Conservation (phyloP, 176 grass and related monocot species). For the Zizania latifolia region DNA sequence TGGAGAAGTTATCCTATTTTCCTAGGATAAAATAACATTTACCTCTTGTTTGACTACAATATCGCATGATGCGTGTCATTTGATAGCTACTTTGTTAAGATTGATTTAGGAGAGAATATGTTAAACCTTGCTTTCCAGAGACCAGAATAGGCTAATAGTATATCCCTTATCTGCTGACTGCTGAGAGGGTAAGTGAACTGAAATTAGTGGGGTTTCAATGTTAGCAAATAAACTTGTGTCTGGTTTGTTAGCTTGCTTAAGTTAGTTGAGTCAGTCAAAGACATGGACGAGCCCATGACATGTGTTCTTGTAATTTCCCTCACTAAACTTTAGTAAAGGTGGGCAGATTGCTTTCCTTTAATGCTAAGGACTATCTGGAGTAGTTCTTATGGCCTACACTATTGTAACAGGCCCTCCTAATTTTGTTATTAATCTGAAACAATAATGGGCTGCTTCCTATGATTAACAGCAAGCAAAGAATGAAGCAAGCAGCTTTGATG, state of each 20-base stretch:
- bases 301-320: background rate
- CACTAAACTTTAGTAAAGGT: background rate
- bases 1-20: background rate
- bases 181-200: background rate
- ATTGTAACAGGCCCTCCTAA: background rate
- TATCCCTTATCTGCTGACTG: background rate
- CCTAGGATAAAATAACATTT: background rate
- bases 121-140: too few relatives aligned
- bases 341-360: background rate
- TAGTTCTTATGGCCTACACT: background rate
- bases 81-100: background rate
- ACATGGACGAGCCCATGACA: too few relatives aligned
- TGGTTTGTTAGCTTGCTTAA: too few relatives aligned
- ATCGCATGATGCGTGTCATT: background rate
- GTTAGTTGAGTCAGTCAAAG: too few relatives aligned
- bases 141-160: background rate
- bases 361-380: background rate
- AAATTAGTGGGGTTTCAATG: background rate
- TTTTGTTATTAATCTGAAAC: background rate
- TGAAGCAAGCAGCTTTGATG: constrained; percentile 46
- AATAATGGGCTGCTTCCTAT: constrained; percentile 22
- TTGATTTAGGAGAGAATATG: background rate
- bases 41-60: background rate
- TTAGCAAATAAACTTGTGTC: too few relatives aligned
- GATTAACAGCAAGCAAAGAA: constrained; percentile 45